These are phyloP conservation scores for Phytophthora colocasiae DNA, from an alignment of 352 stramenopile genomes.

Conservation along the genomic window DNA sequence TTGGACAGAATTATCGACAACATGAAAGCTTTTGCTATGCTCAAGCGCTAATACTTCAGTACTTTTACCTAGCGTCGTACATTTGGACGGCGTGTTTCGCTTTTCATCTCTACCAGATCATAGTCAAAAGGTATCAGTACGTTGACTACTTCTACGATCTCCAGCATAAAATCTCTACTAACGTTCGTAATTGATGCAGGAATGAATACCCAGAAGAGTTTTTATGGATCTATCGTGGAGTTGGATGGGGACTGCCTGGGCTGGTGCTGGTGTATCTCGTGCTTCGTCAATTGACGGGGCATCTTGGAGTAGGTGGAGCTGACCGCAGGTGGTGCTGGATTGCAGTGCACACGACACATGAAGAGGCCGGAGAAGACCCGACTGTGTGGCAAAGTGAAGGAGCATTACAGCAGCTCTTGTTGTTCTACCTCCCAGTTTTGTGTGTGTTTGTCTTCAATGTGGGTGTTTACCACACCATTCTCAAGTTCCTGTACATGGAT, in stretches of 20 bases:
- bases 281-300: slow-evolving; percentile 72
- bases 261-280: slow-evolving; percentile 62
- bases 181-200: slow-evolving; percentile 20
- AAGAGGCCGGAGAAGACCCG: slow-evolving; percentile 38
- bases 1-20: slow-evolving; percentile 47
- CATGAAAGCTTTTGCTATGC: slow-evolving; percentile 68
- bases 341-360: slow-evolving; percentile 45
- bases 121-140: slow-evolving; percentile 58
- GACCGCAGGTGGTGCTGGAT: slow-evolving; percentile 86
- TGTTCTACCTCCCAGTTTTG: slow-evolving; percentile 76
- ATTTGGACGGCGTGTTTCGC: slow-evolving; percentile 88
- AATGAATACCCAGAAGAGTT: slow-evolving; percentile 81
- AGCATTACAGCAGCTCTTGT: slow-evolving; percentile 63
- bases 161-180: neutral
- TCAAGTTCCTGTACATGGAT: slow-evolving; percentile 67
- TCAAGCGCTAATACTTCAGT: slow-evolving; percentile 76
- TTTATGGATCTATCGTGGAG: slow-evolving; percentile 62
- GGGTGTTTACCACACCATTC: slow-evolving; percentile 60
- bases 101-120: slow-evolving; percentile 90
- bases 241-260: slow-evolving; percentile 74
- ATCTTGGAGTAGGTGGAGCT: slow-evolving; percentile 69
- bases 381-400: slow-evolving; percentile 51
- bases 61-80: slow-evolving; percentile 85
- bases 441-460: slow-evolving; percentile 77
- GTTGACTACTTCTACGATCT: neutral